Evolutionary conservation across 2,329 filamentous ascomycete genomes (phyloP).

Genomic region (Xylaria sp.): DNA sequence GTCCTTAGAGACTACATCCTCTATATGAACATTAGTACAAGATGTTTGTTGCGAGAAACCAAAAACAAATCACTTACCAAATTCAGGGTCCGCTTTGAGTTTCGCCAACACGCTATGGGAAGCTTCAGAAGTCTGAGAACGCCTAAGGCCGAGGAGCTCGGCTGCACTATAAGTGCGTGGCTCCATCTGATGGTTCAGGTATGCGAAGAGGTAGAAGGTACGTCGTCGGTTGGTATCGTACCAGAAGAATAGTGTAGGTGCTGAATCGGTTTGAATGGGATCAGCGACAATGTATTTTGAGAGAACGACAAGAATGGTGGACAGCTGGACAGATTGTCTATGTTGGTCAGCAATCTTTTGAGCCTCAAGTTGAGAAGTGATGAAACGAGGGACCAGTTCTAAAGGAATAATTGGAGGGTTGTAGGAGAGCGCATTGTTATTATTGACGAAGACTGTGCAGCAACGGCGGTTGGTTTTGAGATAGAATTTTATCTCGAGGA

Average conservation of each 20-base stretch:
- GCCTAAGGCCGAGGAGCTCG: constrained; percentile 58
- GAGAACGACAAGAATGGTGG: constrained; percentile 49
- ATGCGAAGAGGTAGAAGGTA: constrained; percentile 55
- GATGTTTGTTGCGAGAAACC: neutral
- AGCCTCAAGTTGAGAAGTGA: constrained; percentile 54
- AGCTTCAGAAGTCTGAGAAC: constrained; percentile 18
- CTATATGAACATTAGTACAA: constrained; percentile 23
- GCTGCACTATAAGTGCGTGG: constrained; percentile 55
- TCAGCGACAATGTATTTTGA: constrained; percentile 32
- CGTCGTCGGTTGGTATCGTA: constrained; percentile 50
- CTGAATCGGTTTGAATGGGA: constrained; percentile 37
- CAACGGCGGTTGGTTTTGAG: constrained; percentile 36
- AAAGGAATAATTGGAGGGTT: constrained; percentile 12
- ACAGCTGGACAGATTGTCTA: constrained; percentile 45
- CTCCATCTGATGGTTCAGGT: constrained; percentile 55
- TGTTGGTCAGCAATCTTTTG: constrained; percentile 51
- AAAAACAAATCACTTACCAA: constrained; percentile 51
- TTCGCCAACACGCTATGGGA: constrained; percentile 32
- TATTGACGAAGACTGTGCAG: constrained; percentile 28
- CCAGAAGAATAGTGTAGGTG: constrained; percentile 55
- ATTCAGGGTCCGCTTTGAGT: constrained; percentile 50
- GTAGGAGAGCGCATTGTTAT: neutral
- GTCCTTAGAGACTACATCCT: constrained; percentile 46
- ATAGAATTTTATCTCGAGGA: constrained; percentile 45
- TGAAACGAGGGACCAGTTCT: constrained; percentile 49